Percentiles rank a stretch among this genome's conserved stretches.
Evolutionary conservation across 2,329 filamentous ascomycete genomes (phyloP).

Genomic region (Neonectria neomacrospora): DNA sequence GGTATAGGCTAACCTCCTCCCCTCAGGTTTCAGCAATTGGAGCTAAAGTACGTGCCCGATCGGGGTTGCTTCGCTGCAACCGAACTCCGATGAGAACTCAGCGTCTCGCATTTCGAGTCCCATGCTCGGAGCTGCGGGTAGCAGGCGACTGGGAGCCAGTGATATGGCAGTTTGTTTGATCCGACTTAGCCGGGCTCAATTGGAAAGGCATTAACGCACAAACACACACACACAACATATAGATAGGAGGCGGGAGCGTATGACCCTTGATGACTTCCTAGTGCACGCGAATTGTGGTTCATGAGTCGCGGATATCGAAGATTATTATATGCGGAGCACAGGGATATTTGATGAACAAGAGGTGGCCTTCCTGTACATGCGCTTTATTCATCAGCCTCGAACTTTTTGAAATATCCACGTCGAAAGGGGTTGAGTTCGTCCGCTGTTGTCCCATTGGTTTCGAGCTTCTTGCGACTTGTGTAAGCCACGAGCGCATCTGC

Average conservation of each 20-base stretch:
- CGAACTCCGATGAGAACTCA: slow-evolving; percentile 71
- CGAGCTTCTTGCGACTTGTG: slow-evolving; percentile 43
- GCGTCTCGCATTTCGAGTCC: background rate
- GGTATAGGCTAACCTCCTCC: slow-evolving; percentile 11
- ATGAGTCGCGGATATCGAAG: slow-evolving; percentile 29
- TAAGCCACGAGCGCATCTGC: slow-evolving; percentile 53
- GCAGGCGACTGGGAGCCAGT: slow-evolving; percentile 18
- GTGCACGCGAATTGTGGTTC: slow-evolving; percentile 29
- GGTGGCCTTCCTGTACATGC: slow-evolving; percentile 36
- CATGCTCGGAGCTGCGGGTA: slow-evolving; percentile 1
- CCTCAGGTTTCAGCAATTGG: slow-evolving; percentile 87
- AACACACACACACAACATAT: slow-evolving; percentile 32
- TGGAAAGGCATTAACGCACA: slow-evolving; percentile 29
- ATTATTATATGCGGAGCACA: slow-evolving; percentile 37
- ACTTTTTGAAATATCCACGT: slow-evolving; percentile 67
- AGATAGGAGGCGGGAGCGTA: slow-evolving; percentile 39
- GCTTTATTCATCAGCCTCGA: slow-evolving; percentile 52
- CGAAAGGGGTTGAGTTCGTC: slow-evolving; percentile 71
- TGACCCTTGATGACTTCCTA: slow-evolving; percentile 32
- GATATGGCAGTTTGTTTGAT: slow-evolving; percentile 18
- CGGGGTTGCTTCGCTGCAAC: slow-evolving; percentile 84
- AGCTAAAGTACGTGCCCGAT: slow-evolving; percentile 88
- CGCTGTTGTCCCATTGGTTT: slow-evolving; percentile 59
- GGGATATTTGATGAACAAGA: slow-evolving; percentile 40
- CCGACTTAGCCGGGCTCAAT: slow-evolving; percentile 25